Base-by-base conservation (phyloP, 208 protist genomes). In the Wallacemonas sp. region DNA sequence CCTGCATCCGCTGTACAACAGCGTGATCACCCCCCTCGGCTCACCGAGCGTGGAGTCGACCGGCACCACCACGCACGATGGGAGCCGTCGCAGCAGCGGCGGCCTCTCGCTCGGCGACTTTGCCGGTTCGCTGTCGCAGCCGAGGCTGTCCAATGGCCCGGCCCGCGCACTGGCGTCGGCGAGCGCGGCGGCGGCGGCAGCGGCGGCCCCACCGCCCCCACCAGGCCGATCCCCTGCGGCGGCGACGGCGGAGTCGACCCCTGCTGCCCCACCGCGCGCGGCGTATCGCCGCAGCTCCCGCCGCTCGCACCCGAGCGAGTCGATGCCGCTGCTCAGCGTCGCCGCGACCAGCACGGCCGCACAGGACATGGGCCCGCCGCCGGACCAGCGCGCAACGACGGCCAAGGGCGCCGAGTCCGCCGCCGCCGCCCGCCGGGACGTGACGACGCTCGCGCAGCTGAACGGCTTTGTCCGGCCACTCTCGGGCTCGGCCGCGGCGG, bases 261-360 rank as follows among this genome's bases (percentile, higher is more conserved):
- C 0, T 32, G 26, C 48, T 10, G 48, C 31, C 26, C n/a, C 52
- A 14, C 16, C 52, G 5, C 52, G 52, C 18, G 52, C 32, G 11
- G 52, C 28, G 14, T 59, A 59, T 25, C 52, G 52, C 16, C 52
- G 52, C 52, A 59, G 52, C 32, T 33, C 52, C 16, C 52, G 31
- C 14, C 10, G 29, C 3, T 8, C 52, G 5, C 52, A 25, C 22
- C 52, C 52, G 20, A 59, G 52, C n/a, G 52, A 33, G 12, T 59
- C 52, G 52, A 59, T 59, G 52, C 52, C 52, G 14, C 31, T 18
- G n/a, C 26, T 59, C 3, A 20, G 52, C 22, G 32, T 10, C 12
- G 32, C 52, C 25, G 52, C 16, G 4, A 23, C 4, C 4, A 25
- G n/a, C 29, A 18, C 52, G 31, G 8, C 12, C 31, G 26, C 32